Evolutionary conservation across 306 rosid genomes (phyloP).

Genomic region (Fragaria vesca): DNA sequence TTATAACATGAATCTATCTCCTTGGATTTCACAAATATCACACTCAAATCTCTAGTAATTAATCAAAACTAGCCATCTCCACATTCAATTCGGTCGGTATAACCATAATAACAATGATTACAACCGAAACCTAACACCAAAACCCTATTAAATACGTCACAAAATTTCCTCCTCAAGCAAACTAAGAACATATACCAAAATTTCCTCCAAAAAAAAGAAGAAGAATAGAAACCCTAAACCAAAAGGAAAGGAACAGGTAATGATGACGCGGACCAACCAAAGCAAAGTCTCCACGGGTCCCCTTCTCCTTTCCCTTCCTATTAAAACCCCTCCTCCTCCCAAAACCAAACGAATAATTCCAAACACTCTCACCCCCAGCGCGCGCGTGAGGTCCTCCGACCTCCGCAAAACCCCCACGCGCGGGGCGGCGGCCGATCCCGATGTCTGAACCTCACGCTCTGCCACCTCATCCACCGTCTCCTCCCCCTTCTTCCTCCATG

Average conservation of each 20-base stretch:
- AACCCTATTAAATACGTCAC: not conserved
- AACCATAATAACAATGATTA: not conserved
- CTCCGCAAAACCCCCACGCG: constrained; percentile 55
- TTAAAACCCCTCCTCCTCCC: constrained; percentile 21
- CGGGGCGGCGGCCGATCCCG: constrained; percentile 42
- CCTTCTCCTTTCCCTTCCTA: not conserved
- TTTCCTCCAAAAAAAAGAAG: not conserved
- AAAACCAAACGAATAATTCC: constrained; percentile 27
- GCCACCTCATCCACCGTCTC: not conserved
- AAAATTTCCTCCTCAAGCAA: constrained; percentile 20
- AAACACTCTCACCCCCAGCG: constrained; percentile 31
- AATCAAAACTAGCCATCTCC: not conserved
- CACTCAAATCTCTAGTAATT: not conserved
- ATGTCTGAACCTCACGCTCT: constrained; percentile 42
- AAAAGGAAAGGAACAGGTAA: constrained; percentile 36
- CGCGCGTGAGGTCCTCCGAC: constrained; percentile 82
- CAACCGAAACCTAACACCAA: not conserved
- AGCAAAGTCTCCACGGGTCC: constrained; percentile 26
- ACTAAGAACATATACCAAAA: constrained; percentile 2
- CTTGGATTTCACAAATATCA: not conserved
- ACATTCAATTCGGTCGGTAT: not conserved
- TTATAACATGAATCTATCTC: not conserved
- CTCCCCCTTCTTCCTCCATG: constrained; percentile 18
- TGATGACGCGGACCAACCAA: constrained; percentile 61
- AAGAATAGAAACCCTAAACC: constrained; percentile 1